Base-by-base conservation (phyloP, 2,329 filamentous ascomycete genomes). In the Emergomyces orientalis region DNA sequence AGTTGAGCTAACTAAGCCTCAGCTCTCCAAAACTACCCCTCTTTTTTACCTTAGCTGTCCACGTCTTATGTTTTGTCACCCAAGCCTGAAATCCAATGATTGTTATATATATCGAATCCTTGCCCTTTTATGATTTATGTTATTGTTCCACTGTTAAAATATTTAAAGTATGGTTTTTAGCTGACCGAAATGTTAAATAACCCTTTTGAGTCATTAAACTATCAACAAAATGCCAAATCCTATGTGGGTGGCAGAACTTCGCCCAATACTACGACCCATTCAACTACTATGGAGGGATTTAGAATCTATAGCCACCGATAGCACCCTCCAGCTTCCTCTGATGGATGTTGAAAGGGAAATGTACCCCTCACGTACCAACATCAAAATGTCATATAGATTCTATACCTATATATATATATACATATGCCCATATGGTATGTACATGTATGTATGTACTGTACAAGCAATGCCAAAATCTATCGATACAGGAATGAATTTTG, bases 401-500 rank as follows among this genome's bases (percentile, higher is more conserved):
- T 62, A 22, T n/a, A 19, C 32, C 51, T 57, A 55, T 49, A 62
- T 30, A 49, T 22, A 9, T 45, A 45, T n/a, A 45, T 45, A 45
- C 22, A 45, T 32, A 27, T 41, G 39, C 55, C 14, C n/a, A 49
- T 17, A 9, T 11, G 54, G 19, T n/a, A 41, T 32, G 7, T 37
- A 37, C 34, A 37, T 9, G 22, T 49, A 49, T 22, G 45, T 7
- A 11, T 11, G 45, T 4, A 11, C 19, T 41, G 37, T 17, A 22
- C 47, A 39, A 37, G 17, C 56, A 45, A 59, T 59, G 41, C 41
- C 25, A 59, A 47, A 45, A 34, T 59, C 41, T 59, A 59, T 59
- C 41, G 27, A 59, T 59, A 34, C 56, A 59, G 39, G 39, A 55
- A 60, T 47, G 27, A 52, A 59, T 30, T 3, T 34, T 41, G 39